A percentile compares a stretch with the other conserved stretches of the same genome.
These are phyloP conservation scores for Vinca minor DNA, from an alignment of 257 asterid genomes.

Conservation along the genomic window DNA sequence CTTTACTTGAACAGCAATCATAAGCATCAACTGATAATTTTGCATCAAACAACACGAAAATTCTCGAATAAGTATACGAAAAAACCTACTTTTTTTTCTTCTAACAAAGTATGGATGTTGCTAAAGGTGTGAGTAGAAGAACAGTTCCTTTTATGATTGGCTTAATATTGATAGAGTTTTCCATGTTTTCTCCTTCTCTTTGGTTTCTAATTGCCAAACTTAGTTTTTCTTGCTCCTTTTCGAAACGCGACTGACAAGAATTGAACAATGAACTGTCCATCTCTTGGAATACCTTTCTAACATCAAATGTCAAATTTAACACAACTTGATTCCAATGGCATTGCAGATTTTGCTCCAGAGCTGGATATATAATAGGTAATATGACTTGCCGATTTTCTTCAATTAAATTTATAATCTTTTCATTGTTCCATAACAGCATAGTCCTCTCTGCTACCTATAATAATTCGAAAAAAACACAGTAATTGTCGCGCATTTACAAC, in stretches of 20 bases:
- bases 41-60: neutral
- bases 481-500: no score
- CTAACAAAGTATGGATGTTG: constrained; percentile 23
- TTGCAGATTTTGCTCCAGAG: constrained; percentile 56
- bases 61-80: neutral
- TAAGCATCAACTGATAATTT: constrained; percentile 5
- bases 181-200: constrained; percentile 54
- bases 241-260: constrained; percentile 48
- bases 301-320: constrained; percentile 56
- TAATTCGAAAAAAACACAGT: neutral
- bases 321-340: constrained; percentile 82
- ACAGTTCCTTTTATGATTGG: constrained; percentile 56
- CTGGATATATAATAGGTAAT: constrained; percentile 69
- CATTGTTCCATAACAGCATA: constrained; percentile 74
- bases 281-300: constrained; percentile 54
- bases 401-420: constrained; percentile 53
- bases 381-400: constrained; percentile 63
- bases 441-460: constrained; percentile 95
- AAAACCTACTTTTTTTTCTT: constrained; percentile 11
- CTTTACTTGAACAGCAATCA: neutral
- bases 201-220: constrained; percentile 33
- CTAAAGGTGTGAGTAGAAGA: constrained; percentile 45
- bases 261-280: constrained; percentile 59
- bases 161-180: constrained; percentile 49
- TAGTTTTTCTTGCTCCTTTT: constrained; percentile 39